phyloP scores from a whole-genome alignment of 1,139 yeast genomes.

The Pneumocystis sp. region DNA sequence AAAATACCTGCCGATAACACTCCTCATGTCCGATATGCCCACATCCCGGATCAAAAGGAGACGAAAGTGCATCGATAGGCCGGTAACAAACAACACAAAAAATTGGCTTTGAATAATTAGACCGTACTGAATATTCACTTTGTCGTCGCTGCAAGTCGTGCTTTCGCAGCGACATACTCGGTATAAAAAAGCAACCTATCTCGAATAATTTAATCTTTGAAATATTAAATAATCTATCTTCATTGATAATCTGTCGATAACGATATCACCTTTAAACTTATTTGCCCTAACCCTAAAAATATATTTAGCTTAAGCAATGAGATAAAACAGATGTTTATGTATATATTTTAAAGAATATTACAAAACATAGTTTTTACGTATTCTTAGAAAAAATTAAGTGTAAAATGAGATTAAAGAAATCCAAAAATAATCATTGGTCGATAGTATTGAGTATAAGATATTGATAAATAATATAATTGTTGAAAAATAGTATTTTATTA shows the following conservation, averaged over 20 bases:
- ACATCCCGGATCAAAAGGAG: neutral
- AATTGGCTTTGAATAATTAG: neutral
- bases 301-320: no score
- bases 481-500: no score
- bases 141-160: neutral
- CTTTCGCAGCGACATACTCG: slow-evolving; percentile 1
- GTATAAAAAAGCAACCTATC: neutral
- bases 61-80: neutral
- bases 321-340: no score
- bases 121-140: neutral
- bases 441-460: no score
- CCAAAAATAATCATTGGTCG: no score
- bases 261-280: neutral
- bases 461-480: no score
- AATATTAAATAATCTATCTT: neutral
- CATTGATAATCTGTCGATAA: neutral
- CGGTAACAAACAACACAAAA: neutral
- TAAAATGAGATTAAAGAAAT: no score
- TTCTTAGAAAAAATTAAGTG: no score
- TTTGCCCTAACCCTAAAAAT: neutral
- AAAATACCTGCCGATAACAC: neutral
- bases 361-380: no score
- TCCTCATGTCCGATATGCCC: neutral
- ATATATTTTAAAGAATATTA: no score
- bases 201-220: neutral